Evolutionary conservation across 2,329 filamentous ascomycete species (phyloP).

Genomic region (Verticillium tricorpus): DNA sequence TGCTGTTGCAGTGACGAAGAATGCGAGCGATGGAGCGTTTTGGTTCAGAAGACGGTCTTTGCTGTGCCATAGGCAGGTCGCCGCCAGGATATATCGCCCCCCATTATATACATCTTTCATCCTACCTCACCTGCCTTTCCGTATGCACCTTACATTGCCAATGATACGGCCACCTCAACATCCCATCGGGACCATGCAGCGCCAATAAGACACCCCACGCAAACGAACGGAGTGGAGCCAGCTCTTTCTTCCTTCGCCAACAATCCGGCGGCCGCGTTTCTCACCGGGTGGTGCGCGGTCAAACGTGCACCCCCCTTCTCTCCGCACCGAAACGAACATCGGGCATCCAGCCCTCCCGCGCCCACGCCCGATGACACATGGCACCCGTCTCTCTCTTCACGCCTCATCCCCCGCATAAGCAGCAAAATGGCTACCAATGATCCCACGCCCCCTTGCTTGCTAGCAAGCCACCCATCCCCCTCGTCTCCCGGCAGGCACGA

Average conservation of each 20-base stretch:
- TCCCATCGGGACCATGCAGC: background rate
- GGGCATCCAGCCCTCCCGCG: background rate
- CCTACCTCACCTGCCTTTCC: background rate
- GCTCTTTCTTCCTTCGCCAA: background rate
- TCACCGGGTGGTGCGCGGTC: background rate
- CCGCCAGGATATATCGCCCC: background rate
- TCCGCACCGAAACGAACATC: background rate
- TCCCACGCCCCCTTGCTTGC: background rate
- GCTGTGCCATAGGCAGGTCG: background rate
- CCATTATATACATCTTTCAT: background rate
- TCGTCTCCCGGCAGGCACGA: background rate
- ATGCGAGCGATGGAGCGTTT: background rate
- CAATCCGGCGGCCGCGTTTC: background rate
- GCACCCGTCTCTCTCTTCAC: too few relatives aligned
- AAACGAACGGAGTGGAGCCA: background rate
- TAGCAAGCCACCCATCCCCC: background rate
- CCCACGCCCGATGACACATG: background rate
- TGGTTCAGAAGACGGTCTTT: background rate
- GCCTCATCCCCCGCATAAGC: background rate
- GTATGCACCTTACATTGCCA: background rate
- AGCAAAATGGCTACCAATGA: too few relatives aligned
- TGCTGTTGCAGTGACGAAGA: background rate
- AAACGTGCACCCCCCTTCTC: background rate
- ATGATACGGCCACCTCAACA: background rate
- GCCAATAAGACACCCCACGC: background rate